Conservation (phyloP, 2,329 filamentous ascomycete genomes). For the Neopestalotiopsis sp. region DNA sequence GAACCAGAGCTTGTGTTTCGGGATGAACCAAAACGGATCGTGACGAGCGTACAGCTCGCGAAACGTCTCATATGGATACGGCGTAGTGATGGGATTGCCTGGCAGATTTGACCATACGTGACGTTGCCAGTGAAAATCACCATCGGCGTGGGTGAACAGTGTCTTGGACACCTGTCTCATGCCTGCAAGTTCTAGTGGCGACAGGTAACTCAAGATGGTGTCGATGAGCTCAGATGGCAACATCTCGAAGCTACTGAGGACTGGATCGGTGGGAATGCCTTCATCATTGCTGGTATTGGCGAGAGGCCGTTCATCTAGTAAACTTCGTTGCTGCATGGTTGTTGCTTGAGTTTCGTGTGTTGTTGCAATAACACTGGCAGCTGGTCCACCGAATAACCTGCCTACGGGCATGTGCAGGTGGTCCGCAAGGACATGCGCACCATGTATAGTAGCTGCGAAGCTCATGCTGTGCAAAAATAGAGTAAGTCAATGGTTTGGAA, state of each 20-base stretch:
- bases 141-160: conserved; percentile 63
- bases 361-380: neutral
- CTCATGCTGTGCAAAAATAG: neutral
- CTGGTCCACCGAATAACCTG: neutral
- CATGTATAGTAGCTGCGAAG: neutral
- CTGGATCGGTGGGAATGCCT: neutral
- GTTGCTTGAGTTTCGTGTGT: neutral
- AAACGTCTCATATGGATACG: conserved; percentile 68
- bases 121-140: conserved; percentile 75
- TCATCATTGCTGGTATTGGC: neutral
- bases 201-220: conserved; percentile 71
- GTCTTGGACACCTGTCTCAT: conserved; percentile 66
- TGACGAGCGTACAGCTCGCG: conserved; percentile 76
- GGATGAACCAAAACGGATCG: conserved; percentile 84
- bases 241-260: conserved; percentile 44
- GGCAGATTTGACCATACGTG: conserved; percentile 74
- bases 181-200: conserved; percentile 66
- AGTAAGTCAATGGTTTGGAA: neutral
- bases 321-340: neutral
- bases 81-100: conserved; percentile 53
- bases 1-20: conserved; percentile 85
- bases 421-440: neutral
- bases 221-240: conserved; percentile 80
- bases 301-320: neutral
- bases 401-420: neutral